Conservation (phyloP, 768 basidiomycete species). For the Thelephora aurantiotincta region DNA sequence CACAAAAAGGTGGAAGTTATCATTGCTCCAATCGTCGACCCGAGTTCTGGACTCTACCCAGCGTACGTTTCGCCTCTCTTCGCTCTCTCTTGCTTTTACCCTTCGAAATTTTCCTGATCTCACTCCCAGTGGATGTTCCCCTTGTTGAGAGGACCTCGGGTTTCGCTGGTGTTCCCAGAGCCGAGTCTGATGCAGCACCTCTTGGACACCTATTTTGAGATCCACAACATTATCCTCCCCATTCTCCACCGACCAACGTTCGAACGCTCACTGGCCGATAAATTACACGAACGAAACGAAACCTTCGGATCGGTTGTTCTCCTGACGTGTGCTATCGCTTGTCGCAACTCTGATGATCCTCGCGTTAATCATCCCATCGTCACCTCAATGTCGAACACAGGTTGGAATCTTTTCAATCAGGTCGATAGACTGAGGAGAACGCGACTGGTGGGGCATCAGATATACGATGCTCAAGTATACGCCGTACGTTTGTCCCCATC, state of each 20-base stretch:
- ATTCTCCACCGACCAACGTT: slow-evolving; percentile 67
- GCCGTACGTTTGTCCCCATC: slow-evolving; percentile 23
- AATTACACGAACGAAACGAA: slow-evolving; percentile 33
- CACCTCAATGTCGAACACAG: slow-evolving; percentile 23
- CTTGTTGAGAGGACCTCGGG: slow-evolving; percentile 2
- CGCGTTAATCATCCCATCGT: slow-evolving; percentile 13
- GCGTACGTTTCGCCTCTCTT: not conserved
- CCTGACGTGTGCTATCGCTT: slow-evolving; percentile 57
- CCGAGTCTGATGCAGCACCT: slow-evolving; percentile 34
- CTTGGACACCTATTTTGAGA: slow-evolving; percentile 49
- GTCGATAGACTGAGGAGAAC: slow-evolving; percentile 38
- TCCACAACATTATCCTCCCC: slow-evolving; percentile 44
- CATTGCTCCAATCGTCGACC: not conserved
- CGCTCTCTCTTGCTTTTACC: not conserved
- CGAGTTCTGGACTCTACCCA: not conserved
- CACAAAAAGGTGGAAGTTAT: not conserved
- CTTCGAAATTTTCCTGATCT: not conserved
- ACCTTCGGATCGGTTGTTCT: slow-evolving; percentile 48
- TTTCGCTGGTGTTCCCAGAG: slow-evolving; percentile 32
- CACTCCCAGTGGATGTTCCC: not conserved
- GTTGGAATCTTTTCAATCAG: slow-evolving; percentile 47
- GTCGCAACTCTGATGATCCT: slow-evolving; percentile 31
- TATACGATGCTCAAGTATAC: slow-evolving; percentile 55
- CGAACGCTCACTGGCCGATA: slow-evolving; percentile 30
- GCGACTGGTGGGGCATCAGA: slow-evolving; percentile 31